Base-by-base conservation (phyloP, 257 asterid genomes). In the Solanum ossicruentum region DNA sequence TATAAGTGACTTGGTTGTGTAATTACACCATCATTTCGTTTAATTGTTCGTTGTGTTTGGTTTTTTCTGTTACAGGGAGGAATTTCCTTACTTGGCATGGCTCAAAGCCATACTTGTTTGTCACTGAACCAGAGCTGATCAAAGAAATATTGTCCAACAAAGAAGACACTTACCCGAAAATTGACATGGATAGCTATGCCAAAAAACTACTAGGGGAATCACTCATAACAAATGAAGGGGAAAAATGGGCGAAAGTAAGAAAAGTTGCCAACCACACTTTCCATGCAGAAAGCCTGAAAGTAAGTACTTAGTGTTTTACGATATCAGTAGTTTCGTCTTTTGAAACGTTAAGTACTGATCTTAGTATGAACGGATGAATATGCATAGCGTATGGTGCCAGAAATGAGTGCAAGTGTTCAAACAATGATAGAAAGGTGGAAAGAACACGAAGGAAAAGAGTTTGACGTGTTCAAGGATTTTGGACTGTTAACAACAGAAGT, bases 181-280 rank as follows among this genome's bases (percentile, higher is more conserved):
- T 92, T 54, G 93, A 91, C 5, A 89, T 92, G 69, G 90, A 91
- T 78, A 96, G 97, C 58, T 89, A 84, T 84, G 93, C 97, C 1
- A 91, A 87, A 88, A 91, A 91, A 91, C 85, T 93, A 41, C 84
- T 93, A n/a, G 97, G 97, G 71, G 93, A 92, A 63, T 95, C 95
- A 41, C 90, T 93, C 47, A 87, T 94, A 17, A 87, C 96, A 26
- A 89, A 94, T 1, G 89, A 92, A 87, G 96, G 97, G 20, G 85
- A 87, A 80, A 91, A 93, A 84, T 93, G 97, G 97, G 88, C 84
- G 16, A 91, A 86, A 43, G 90, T 92, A 91, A 73, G 97, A 77
- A 93, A 92, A 79, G 88, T 93, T 16, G 91, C 94, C 61, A 92
- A 90, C 85, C 91, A 90, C 58, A 92, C 83, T 23, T 93, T 93